phyloP scores from a whole-genome alignment of 176 grass and related monocot species.

The Raddia guianensis region DNA sequence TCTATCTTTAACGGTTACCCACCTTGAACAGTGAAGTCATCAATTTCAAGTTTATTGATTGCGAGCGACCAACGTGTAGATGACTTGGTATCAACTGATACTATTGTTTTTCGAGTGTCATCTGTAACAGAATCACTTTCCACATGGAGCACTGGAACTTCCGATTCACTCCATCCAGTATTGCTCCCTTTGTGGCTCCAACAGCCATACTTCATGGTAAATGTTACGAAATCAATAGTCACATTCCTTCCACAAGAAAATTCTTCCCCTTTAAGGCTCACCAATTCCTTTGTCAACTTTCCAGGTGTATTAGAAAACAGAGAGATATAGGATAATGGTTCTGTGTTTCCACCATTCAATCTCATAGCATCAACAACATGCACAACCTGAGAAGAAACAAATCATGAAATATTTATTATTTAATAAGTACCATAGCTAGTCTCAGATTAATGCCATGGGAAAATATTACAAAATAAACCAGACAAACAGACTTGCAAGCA shows the following conservation, averaged over 20 bases:
- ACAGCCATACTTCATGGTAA: slow-evolving; percentile 90
- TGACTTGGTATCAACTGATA: slow-evolving; percentile 73
- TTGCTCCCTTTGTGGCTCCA: slow-evolving; percentile 63
- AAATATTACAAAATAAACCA: neutral
- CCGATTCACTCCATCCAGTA: slow-evolving; percentile 76
- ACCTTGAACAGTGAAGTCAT: slow-evolving; percentile 81
- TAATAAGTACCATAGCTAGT: slow-evolving; percentile 21
- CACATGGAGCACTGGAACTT: slow-evolving; percentile 65
- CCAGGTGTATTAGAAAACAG: slow-evolving; percentile 87
- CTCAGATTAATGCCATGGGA: neutral
- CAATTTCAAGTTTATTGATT: slow-evolving; percentile 78
- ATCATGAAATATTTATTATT: slow-evolving; percentile 19
- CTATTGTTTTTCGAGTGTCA: slow-evolving; percentile 54
- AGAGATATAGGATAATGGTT: slow-evolving; percentile 81
- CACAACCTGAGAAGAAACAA: slow-evolving; percentile 70
- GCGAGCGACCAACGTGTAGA: slow-evolving; percentile 81
- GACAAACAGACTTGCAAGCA: slow-evolving; percentile 1
- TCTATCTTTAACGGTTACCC: slow-evolving; percentile 15
- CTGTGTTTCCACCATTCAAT: slow-evolving; percentile 50
- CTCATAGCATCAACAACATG: slow-evolving; percentile 84
- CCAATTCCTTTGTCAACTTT: slow-evolving; percentile 74
- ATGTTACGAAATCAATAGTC: slow-evolving; percentile 77
- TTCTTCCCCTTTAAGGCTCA: slow-evolving; percentile 65
- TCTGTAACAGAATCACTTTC: slow-evolving; percentile 69
- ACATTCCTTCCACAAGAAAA: slow-evolving; percentile 76